Base-by-base conservation (phyloP, 306 rosid genomes). In the Malus sieversii region DNA sequence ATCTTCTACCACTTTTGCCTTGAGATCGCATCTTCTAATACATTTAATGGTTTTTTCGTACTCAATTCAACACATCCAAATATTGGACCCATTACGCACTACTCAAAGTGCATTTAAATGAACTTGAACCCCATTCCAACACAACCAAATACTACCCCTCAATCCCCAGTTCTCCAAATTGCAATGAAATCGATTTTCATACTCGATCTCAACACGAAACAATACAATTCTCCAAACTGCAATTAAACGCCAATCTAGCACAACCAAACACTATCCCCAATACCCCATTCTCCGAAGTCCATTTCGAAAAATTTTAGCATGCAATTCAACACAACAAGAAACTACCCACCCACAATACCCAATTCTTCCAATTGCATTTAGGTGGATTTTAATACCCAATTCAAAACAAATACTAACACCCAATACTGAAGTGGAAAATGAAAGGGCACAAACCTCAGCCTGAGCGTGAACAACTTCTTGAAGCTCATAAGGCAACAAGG, bases 381-480 rank as follows among this genome's bases (percentile, higher is more conserved):
- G 18, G 5, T 10, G 0, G 6, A 60, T 22, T 25, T 22, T 13
- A 60, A 60, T 25, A 25, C 25, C 25, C 25, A 25, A 25, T 25
- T 25, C 25, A 25, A 25, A 25, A 25, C 25, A 25, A 25, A 25
- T 25, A 25, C 25, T 25, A 25, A 25, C 25, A 25, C 25, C 25
- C 25, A 25, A 25, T 10, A 4, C 64, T 20, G 3, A 0, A 33
- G 15, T 19, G 12, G 29, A 32, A 68, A 52, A 10, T 18, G 51
- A 8, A 55, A 55, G 60, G 64, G 35, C 60, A 82, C 89, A 75
- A 35, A 91, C 97, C 97, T 91, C 97, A 32, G 97, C 95, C 85
- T 82, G 85, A 19, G 97, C 97, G 82, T 91, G 90, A 79, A 86
- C 75, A 66, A 91, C 81, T 85, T 91, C 91, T 73, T 85, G 91